Evolutionary conservation across 2,329 filamentous ascomycete genomes (phyloP).

Genomic region (Thelonectria olida): DNA sequence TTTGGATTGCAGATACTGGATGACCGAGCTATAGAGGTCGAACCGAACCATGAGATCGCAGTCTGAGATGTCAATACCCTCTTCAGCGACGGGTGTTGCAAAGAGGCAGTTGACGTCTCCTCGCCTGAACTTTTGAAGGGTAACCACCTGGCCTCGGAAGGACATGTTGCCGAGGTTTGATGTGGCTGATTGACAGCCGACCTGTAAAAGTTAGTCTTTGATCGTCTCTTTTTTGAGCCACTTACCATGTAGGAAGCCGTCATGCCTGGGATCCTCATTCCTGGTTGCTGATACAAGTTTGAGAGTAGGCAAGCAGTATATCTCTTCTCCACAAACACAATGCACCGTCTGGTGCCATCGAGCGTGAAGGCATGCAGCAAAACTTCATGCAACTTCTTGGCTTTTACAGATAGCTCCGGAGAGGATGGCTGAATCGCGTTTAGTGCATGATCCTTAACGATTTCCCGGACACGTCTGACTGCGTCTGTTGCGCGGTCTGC

Average conservation of each 20-base stretch:
- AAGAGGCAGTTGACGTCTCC: conserved; percentile 71
- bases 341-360: conserved; percentile 66
- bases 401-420: conserved; percentile 75
- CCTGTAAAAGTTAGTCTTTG: too few species aligned
- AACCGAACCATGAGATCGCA: conserved; percentile 79
- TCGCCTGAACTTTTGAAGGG: conserved; percentile 71
- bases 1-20: conserved; percentile 93
- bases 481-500: conserved; percentile 61
- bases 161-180: conserved; percentile 70
- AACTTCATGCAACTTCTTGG: conserved; percentile 67
- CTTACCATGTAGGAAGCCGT: conserved; percentile 69
- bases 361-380: conserved; percentile 72
- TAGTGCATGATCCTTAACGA: conserved; percentile 64
- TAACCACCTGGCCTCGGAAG: conserved; percentile 77
- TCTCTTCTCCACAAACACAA: conserved; percentile 86
- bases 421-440: conserved; percentile 39
- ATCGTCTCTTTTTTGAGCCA: too few species aligned
- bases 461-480: conserved; percentile 65
- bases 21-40: conserved; percentile 88
- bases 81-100: conserved; percentile 73
- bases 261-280: conserved; percentile 68
- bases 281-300: conserved; percentile 68
- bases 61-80: conserved; percentile 74
- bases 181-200: conserved; percentile 41
- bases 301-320: conserved; percentile 79